Evolutionary conservation across 176 grass and related monocot species (phyloP).

Genomic region (Ensete glaucum): DNA sequence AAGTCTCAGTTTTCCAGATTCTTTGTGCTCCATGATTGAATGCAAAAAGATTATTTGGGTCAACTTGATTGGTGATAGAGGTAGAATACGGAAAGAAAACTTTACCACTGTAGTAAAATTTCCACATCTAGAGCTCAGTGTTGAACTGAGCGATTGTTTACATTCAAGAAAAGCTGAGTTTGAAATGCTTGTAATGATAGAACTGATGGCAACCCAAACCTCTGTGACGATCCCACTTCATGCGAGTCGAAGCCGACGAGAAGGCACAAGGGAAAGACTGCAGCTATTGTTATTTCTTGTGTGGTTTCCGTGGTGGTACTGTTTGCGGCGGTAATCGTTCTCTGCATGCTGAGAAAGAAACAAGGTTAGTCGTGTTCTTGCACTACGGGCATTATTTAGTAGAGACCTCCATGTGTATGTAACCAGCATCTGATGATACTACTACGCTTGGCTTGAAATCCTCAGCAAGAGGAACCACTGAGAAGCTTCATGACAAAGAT

Average conservation of each 20-base stretch:
- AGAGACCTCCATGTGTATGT: neutral
- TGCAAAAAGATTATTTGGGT: neutral
- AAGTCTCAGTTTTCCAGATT: neutral
- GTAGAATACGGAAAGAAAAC: too few species aligned
- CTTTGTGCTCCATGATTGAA: neutral
- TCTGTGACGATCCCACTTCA: neutral
- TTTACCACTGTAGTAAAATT: too few species aligned
- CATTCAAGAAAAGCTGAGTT: neutral
- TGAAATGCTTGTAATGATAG: neutral
- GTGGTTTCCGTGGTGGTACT: neutral
- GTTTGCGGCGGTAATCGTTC: neutral
- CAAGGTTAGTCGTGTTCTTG: neutral
- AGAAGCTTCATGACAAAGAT: neutral
- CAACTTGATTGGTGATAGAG: too few species aligned
- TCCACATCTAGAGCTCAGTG: too few species aligned
- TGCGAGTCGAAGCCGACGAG: neutral
- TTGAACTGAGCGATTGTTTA: too few species aligned
- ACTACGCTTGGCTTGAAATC: neutral
- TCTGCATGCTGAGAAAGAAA: neutral
- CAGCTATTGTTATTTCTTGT: neutral
- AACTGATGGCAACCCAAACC: slow-evolving; percentile 1
- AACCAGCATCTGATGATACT: neutral
- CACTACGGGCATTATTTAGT: neutral
- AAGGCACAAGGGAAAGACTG: neutral
- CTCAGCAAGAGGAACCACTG: neutral